phyloP scores from a whole-genome alignment of 495 filamentous ascomycete genomes.

The Penicillium angulare region DNA sequence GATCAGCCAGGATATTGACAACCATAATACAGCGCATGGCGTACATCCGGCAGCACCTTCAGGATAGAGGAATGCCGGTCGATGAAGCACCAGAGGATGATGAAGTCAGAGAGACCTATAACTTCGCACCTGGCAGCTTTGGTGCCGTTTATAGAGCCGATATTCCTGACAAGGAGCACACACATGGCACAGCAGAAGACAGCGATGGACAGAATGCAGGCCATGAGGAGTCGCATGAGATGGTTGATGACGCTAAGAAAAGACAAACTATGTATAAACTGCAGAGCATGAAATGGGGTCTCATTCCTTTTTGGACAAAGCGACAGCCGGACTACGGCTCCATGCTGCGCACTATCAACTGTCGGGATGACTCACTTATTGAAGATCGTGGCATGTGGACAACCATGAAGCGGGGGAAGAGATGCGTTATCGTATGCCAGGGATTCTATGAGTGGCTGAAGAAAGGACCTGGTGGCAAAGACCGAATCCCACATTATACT shows the following conservation, averaged over 20 bases:
- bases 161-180: constrained; percentile 45
- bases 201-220: constrained; percentile 8
- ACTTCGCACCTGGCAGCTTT: constrained; percentile 86
- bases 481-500: constrained; percentile 79
- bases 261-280: constrained; percentile 81
- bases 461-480: constrained; percentile 67
- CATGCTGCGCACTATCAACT: constrained; percentile 88
- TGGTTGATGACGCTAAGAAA: constrained; percentile 20
- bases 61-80: constrained; percentile 72
- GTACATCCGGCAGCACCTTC: constrained; percentile 67
- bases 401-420: constrained; percentile 81
- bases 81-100: constrained; percentile 75
- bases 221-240: background rate
- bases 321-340: constrained; percentile 72
- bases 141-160: constrained; percentile 87
- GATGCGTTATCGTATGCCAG: constrained; percentile 82
- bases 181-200: constrained; percentile 7
- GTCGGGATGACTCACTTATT: constrained; percentile 82
- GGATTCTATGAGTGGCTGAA: constrained; percentile 98
- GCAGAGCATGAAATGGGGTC: constrained; percentile 90
- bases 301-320: constrained; percentile 91
- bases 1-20: too few species aligned
- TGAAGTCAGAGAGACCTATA: constrained; percentile 76
- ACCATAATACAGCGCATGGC: constrained; percentile 54
- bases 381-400: constrained; percentile 84